Base-by-base conservation (phyloP, 805 yeast genomes). In the Priceomyces melissophilus region DNA sequence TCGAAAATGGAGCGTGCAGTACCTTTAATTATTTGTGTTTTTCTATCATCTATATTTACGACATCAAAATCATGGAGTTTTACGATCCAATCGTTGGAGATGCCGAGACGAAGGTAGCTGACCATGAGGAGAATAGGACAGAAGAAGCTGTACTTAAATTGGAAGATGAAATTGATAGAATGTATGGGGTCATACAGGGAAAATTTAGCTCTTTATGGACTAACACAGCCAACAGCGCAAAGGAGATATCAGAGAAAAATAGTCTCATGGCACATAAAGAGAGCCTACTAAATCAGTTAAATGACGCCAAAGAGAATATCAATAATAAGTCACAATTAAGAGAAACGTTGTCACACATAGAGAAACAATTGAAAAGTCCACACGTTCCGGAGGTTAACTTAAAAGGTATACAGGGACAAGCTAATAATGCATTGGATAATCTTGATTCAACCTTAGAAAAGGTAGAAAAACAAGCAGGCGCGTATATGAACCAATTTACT, bases 371-470 rank as follows among this genome's bases (percentile, higher is more conserved):
- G 31, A 57, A 58, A 41, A 43, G 50, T 6, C 43, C 63, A 27
- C 47, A 52, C n/a, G 32, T 49, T 11, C 43, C 41, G 16, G 52
- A 54, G 10, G 42, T 61, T 14, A 56, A 61, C 33, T 41, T 65
- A n/a, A 41, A 51, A 14, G 45, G 46, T 15, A 45, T 63, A 26
- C 44, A 58, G n/a, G 32, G 35, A 3, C 66, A 54, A 41, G 87
- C 84, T 49, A 73, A 71, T 35, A 78, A 76, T 29, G 71, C 70
- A 38, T 67, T 89, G 37, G 90, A 87, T 46, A 75, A 78, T 6
- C 70, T 90, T 45, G 97, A 89, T 58, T 65, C 76, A 7, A 47
- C 82, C 49, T 68, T 90, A 35, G 96, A 86, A 50, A 69, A 70
- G 39, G 81, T 87, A 6, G 96, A 90, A 57, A 76, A 74, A 38